Base-by-base conservation (phyloP, 345 rosid genomes). In the Salix viminalis region DNA sequence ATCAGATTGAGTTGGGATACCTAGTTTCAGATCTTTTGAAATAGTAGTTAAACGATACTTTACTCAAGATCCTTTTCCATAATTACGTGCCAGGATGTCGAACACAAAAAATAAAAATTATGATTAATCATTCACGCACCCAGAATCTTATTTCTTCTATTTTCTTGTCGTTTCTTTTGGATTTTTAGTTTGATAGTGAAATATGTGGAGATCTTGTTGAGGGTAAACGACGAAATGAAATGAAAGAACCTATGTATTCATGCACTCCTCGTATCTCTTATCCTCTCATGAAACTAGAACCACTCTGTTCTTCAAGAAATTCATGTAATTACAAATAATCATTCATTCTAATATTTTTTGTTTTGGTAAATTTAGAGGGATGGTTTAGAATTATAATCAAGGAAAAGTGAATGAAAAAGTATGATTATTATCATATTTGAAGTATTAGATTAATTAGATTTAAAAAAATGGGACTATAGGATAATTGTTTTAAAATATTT, bases 61-160 rank as follows among this genome's bases (percentile, higher is more conserved):
- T 62, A 10, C 73, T 44, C 76, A 70, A 78, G 79, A 86, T 86
- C 79, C 78, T 80, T 16, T 34, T 84, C 71, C 74, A 79, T 81
- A 81, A 83, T 83, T 83, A 83, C 88, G 86, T 85, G 88, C 84
- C 84, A 83, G 83, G 79, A 83, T 83, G 84, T 79, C 65, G 58
- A 78, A 74, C 80, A 19, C 85, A 81, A 75, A 50, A 3, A 32
- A 21, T 21, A 56, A 56, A 56, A n/a, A 56, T 3, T 65, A 70
- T 19, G 44, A 37, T 30, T 79, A 65, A 72, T 74, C 69, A 79
- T 80, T 80, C 54, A 69, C 46, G 60, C 15, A 37, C 52, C 67
- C 46, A 74, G 64, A 78, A 83, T 81, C 84, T 75, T 73, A 67
- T 87, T 81, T 73, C 86, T 78, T 83, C 85, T 61, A 70, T 81